Conservation (phyloP, 2,329 filamentous ascomycete genomes). For the Colletotrichum sidae region DNA sequence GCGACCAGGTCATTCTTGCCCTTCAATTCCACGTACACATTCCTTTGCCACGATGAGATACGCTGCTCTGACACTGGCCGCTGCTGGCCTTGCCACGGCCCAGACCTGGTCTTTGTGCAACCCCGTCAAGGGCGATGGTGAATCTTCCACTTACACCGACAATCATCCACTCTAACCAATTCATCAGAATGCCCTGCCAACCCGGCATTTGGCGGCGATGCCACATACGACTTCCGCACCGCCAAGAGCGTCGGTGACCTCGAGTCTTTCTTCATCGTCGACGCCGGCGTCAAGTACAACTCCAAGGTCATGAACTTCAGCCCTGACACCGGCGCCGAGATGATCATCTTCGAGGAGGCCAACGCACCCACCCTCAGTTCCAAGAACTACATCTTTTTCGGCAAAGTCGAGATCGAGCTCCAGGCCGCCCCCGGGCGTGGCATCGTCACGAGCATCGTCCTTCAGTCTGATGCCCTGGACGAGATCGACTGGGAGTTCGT, state of each 20-base stretch:
- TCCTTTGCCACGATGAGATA: conserved; percentile 18
- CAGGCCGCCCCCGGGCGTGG: conserved; percentile 60
- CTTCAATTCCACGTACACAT: neutral
- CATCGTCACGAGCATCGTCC: conserved; percentile 61
- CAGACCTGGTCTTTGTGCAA: conserved; percentile 38
- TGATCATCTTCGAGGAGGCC: conserved; percentile 58
- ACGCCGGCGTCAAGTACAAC: conserved; percentile 56
- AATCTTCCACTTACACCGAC: neutral
- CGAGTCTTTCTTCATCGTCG: conserved; percentile 66
- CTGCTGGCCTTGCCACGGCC: conserved; percentile 29
- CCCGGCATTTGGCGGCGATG: conserved; percentile 35
- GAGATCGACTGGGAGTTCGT: conserved; percentile 64
- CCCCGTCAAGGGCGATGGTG: conserved; percentile 37
- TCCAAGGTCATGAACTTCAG: conserved; percentile 51
- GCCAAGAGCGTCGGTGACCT: conserved; percentile 49
- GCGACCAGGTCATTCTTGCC: conserved; percentile 1
- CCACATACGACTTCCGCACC: conserved; percentile 32
- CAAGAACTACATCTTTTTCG: conserved; percentile 65
- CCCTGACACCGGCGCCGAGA: conserved; percentile 57
- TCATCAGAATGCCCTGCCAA: conserved; percentile 36
- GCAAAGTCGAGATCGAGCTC: conserved; percentile 59
- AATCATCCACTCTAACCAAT: conserved; percentile 7
- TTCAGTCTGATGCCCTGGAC: conserved; percentile 63
- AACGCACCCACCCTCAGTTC: conserved; percentile 59
- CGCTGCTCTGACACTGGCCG: conserved; percentile 30